A percentile compares a stretch with the other conserved stretches of the same genome.
These are phyloP conservation scores for Martensiomyces pterosporus DNA, from an alignment of 192 early-diverging fungal genomes.

Conservation along the genomic window DNA sequence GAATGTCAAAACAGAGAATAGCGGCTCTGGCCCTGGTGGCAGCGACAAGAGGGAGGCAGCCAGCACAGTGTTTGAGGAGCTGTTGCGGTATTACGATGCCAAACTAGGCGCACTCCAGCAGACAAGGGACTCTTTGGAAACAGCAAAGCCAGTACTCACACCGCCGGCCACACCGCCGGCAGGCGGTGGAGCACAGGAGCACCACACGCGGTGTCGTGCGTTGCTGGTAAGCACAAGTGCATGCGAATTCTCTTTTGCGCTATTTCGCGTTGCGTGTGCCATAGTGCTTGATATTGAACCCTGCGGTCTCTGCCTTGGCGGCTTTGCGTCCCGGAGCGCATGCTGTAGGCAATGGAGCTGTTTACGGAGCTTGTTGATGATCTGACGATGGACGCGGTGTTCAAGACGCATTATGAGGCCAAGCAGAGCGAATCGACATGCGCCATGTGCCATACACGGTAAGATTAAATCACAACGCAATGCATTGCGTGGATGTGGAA, in stretches of 20 bases:
- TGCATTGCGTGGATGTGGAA: not conserved
- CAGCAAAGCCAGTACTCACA: slow-evolving; percentile 17
- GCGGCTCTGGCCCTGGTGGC: too few relatives aligned
- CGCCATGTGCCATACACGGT: slow-evolving; percentile 74
- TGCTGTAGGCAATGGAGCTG: slow-evolving; percentile 42
- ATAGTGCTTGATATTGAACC: too few relatives aligned
- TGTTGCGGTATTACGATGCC: slow-evolving; percentile 36
- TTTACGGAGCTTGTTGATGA: slow-evolving; percentile 65
- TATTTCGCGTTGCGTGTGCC: too few relatives aligned
- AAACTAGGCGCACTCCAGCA: slow-evolving; percentile 28
- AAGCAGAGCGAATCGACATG: slow-evolving; percentile 59
- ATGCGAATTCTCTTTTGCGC: too few relatives aligned
- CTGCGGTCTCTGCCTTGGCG: too few relatives aligned
- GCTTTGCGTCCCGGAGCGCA: too few relatives aligned
- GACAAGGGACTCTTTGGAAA: slow-evolving; percentile 35
- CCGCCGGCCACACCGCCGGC: slow-evolving; percentile 18
- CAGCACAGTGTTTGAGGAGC: slow-evolving; percentile 35
- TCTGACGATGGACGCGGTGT: slow-evolving; percentile 65
- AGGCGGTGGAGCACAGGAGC: not conserved
- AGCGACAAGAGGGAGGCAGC: slow-evolving; percentile 3
- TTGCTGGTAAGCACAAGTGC: too few relatives aligned
- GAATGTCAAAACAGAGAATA: too few relatives aligned
- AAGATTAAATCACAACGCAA: slow-evolving; percentile 22
- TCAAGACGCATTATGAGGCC: slow-evolving; percentile 67
- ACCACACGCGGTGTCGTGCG: slow-evolving; percentile 17